Conservation (phyloP, 352 stramenopile genomes). For the Pythium biforme region DNA sequence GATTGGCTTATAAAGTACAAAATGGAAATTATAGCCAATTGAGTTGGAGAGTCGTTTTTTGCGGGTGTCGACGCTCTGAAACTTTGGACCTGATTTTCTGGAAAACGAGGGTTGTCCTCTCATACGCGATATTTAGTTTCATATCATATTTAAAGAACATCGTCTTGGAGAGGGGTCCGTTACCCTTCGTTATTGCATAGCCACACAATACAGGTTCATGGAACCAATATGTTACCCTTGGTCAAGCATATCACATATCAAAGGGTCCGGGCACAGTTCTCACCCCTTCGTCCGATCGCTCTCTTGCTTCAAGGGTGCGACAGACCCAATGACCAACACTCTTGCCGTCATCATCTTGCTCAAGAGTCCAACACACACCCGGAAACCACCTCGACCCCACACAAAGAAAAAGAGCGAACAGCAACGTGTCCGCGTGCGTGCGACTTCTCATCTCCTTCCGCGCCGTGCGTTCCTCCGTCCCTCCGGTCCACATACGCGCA, state of each 20-base stretch:
- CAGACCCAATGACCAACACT: conserved; percentile 25
- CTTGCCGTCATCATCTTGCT: conserved; percentile 14
- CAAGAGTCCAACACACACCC: conserved; percentile 22
- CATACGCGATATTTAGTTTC: not conserved
- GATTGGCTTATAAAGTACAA: conserved; percentile 1
- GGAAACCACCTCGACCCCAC: not conserved
- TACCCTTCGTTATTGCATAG: not conserved
- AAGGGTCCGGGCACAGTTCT: not conserved
- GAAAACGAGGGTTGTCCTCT: conserved; percentile 3
- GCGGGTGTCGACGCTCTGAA: not conserved
- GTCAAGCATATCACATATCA: not conserved
- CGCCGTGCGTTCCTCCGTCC: not conserved
- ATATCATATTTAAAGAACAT: not conserved
- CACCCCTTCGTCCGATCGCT: conserved; percentile 6
- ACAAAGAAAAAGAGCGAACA: not conserved
- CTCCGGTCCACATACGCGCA: not conserved
- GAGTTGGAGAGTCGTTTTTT: not conserved
- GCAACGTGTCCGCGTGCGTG: conserved; percentile 12
- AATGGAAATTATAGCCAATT: conserved; percentile 12
- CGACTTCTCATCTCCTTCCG: conserved; percentile 7
- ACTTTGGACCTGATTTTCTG: conserved; percentile 24
- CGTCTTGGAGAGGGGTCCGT: not conserved
- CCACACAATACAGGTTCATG: not conserved
- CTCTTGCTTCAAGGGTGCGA: conserved; percentile 25
- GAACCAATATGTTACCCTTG: not conserved